Base-by-base conservation (phyloP, 2,329 filamentous ascomycete genomes). In the Fusarium praegraminearum region DNA sequence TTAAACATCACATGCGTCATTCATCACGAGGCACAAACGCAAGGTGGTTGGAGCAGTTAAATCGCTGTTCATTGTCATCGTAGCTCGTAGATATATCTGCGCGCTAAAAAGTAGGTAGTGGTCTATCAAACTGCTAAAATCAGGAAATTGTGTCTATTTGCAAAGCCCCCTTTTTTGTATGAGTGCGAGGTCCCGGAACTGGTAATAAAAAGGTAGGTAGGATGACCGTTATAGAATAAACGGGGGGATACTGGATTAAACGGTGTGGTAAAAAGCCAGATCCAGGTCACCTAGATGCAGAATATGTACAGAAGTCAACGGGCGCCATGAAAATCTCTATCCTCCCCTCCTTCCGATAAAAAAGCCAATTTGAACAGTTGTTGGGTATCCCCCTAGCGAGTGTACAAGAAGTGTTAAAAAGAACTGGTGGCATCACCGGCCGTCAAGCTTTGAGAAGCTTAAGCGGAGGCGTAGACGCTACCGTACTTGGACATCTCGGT, bases 381-480 rank as follows among this genome's bases (percentile, higher is more conserved):
- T 73, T 74, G 69, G 75, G 70, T 76, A 76, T 78, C 57, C 75
- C 77, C 77, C 77, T 76, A 78, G 67, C 73, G 74, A 79, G 73
- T 81, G 77, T 80, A 78, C 76, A 79, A 76, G 75, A 81, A 80
- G 64, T 74, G 67, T 49, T 66, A 66, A 78, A 76, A 55, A 75
- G 45, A 50, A 70, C 44, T 55, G 49, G 41, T 47, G 46, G 30
- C 40, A 44, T 47, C 51, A 32, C 38, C 32, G 38, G 20, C 36
- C 35, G 38, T 41, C 26, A 67, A 50, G 47, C 57, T 22, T 53
- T 47, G 32, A 3, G 8, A 32, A 56, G 55, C 57, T 75, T 76
- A 77, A 41, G 77, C 67, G 35, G 80, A 81, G 70, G 85, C 86
- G 71, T 85, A 89, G 59, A 81, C 81, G 71, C 82, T 75, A 75